phyloP scores from a whole-genome alignment of 169 alveolate genomes.

The Plasmodium knowlesi region DNA sequence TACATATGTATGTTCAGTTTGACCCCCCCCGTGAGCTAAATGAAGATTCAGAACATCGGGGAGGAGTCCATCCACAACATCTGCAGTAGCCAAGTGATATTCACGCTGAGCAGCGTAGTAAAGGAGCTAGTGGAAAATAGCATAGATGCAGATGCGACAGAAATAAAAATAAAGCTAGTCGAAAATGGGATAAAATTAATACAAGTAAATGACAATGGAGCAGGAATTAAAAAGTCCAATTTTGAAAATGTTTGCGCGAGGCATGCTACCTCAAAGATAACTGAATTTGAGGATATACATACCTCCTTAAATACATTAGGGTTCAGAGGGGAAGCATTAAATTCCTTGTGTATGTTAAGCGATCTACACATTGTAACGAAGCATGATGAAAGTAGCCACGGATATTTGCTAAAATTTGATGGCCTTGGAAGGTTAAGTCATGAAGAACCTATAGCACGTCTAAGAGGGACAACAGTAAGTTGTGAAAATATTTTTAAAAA shows the following conservation, averaged over 20 bases:
- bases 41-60: slow-evolving; percentile 50
- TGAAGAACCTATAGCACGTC: slow-evolving; percentile 77
- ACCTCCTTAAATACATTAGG: slow-evolving; percentile 92
- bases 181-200: slow-evolving; percentile 92
- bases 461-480: slow-evolving; percentile 76
- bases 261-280: slow-evolving; percentile 95
- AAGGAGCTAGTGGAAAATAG: slow-evolving; percentile 96
- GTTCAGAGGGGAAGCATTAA: slow-evolving; percentile 92
- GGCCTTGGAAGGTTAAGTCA: slow-evolving; percentile 76
- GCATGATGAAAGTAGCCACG: slow-evolving; percentile 77
- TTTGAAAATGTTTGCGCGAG: slow-evolving; percentile 83
- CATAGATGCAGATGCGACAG: slow-evolving; percentile 93
- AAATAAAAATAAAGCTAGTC: slow-evolving; percentile 88
- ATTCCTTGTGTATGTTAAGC: slow-evolving; percentile 83
- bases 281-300: slow-evolving; percentile 91
- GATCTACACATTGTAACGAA: slow-evolving; percentile 81
- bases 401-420: slow-evolving; percentile 79
- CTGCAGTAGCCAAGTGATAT: slow-evolving; percentile 67
- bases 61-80: slow-evolving; percentile 60
- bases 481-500: slow-evolving; percentile 71
- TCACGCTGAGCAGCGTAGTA: slow-evolving; percentile 80
- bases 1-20: not conserved
- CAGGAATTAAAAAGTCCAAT: slow-evolving; percentile 91
- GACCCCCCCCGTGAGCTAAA: not conserved
- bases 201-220: slow-evolving; percentile 94